phyloP scores from a whole-genome alignment of 2,329 filamentous ascomycete species.

The Verticillium klebahnii region DNA sequence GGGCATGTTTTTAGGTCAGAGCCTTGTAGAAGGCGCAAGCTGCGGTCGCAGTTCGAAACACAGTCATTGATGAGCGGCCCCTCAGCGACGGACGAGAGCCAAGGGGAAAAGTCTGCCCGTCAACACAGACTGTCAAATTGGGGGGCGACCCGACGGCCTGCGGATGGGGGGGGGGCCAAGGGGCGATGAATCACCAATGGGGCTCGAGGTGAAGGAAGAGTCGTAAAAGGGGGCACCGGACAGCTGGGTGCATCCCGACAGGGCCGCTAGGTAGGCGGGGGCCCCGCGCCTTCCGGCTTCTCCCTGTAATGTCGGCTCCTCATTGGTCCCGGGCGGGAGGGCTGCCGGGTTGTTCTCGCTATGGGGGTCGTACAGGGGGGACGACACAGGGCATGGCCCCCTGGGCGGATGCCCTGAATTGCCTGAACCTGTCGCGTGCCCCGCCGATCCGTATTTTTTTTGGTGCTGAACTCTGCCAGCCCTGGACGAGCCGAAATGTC shows the following conservation, averaged over 20 bases:
- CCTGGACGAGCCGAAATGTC: not conserved
- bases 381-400: not conserved
- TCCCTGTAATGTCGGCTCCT: not conserved
- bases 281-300: constrained; percentile 3
- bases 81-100: not conserved
- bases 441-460: not conserved
- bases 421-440: not conserved
- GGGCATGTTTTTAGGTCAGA: not conserved
- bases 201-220: not conserved
- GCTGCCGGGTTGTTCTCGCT: constrained; percentile 2
- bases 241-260: constrained; percentile 3
- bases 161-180: not conserved
- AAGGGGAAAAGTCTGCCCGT: not conserved
- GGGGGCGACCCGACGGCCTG: not conserved
- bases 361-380: not conserved
- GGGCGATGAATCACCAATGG: not conserved
- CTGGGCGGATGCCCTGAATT: not conserved
- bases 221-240: constrained; percentile 1
- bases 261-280: not conserved
- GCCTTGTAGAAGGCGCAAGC: not conserved
- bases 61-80: not conserved
- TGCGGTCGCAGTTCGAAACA: not conserved
- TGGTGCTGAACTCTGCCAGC: not conserved
- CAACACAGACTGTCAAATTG: not conserved
- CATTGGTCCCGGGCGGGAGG: not conserved